These are phyloP conservation scores for Acanthamoeba castellanii DNA, from an alignment of 208 protist species.

Conservation along the genomic window DNA sequence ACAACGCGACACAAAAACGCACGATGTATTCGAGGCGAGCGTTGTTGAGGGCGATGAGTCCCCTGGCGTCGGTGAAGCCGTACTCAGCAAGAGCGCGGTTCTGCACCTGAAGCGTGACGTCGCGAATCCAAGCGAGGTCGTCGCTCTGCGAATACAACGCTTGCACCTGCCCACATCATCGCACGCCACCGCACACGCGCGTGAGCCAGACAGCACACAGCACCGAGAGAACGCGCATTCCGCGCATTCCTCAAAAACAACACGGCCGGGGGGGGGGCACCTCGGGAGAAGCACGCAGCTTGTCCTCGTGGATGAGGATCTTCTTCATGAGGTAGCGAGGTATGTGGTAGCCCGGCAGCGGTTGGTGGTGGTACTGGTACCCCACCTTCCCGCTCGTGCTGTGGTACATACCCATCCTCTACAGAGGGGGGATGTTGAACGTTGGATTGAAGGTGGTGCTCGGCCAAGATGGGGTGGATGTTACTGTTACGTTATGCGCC, in stretches of 20 bases:
- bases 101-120: slow-evolving; percentile 5
- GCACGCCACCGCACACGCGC: no score
- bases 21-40: slow-evolving; percentile 12
- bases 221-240: not conserved
- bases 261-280: not conserved
- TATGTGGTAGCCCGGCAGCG: not conserved
- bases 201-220: not conserved
- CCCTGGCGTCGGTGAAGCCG: not conserved
- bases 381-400: slow-evolving; percentile 38
- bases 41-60: slow-evolving; percentile 17
- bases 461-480: no score
- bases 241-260: not conserved
- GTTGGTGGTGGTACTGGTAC: slow-evolving; percentile 20
- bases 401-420: slow-evolving; percentile 34
- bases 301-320: slow-evolving; percentile 3
- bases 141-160: not conserved
- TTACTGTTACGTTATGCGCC: no score
- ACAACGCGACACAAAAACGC: not conserved
- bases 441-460: no score
- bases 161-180: not conserved
- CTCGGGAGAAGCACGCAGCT: not conserved
- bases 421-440: no score
- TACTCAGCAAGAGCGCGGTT: not conserved
- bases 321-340: slow-evolving; percentile 21
- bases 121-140: not conserved